Conservation (phyloP, 2,329 filamentous ascomycete species). For the Colletotrichum godetiae region DNA sequence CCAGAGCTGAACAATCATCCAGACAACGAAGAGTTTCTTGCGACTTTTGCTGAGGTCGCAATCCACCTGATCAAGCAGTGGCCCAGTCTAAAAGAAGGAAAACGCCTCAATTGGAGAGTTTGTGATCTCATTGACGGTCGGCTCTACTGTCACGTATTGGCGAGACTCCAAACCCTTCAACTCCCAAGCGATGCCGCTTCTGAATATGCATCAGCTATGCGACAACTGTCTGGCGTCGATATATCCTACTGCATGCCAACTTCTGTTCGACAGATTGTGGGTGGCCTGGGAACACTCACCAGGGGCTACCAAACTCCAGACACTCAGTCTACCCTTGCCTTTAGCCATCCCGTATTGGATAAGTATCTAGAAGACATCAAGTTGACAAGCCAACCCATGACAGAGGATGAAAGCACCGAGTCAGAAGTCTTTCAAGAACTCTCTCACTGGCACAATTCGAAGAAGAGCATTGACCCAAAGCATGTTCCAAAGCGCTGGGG, state of each 20-base stretch:
- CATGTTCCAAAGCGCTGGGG: slow-evolving; percentile 37
- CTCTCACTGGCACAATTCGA: slow-evolving; percentile 72
- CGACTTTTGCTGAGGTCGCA: slow-evolving; percentile 5
- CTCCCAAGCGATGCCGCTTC: not conserved
- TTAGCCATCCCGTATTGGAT: slow-evolving; percentile 59
- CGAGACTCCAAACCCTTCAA: not conserved
- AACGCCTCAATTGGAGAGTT: not conserved
- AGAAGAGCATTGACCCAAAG: slow-evolving; percentile 59
- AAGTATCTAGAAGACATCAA: slow-evolving; percentile 56
- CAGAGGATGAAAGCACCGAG: slow-evolving; percentile 2
- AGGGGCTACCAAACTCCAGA: not conserved
- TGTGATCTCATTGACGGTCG: slow-evolving; percentile 20
- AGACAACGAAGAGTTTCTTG: not conserved
- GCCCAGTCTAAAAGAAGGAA: not conserved
- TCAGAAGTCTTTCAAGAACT: slow-evolving; percentile 58
- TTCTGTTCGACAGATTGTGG: not conserved
- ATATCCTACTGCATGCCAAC: slow-evolving; percentile 6
- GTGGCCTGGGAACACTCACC: not conserved
- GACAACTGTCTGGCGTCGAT: not conserved
- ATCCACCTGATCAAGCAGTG: not conserved
- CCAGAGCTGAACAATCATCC: not conserved
- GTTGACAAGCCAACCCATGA: slow-evolving; percentile 43
- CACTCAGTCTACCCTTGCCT: slow-evolving; percentile 51
- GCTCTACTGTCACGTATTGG: slow-evolving; percentile 3
- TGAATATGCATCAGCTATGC: not conserved